Conservation (phyloP, 495 filamentous ascomycete genomes). For the Poronia punctata region DNA sequence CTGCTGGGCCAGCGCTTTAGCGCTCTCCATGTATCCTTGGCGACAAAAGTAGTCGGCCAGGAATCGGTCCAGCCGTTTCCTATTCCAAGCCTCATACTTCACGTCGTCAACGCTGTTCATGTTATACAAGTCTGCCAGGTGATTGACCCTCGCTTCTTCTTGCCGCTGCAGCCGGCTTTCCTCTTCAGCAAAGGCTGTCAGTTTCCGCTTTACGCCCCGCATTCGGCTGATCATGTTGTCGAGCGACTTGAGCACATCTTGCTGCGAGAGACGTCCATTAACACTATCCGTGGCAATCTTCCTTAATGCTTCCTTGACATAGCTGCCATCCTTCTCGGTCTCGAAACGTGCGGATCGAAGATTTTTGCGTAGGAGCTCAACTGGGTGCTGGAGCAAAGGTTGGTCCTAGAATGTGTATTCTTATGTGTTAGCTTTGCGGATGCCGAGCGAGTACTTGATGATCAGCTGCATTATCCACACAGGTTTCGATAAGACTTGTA, state of each 20-base stretch:
- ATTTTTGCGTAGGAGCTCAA: conserved; percentile 86
- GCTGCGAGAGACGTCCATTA: conserved; percentile 49
- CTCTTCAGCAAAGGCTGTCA: conserved; percentile 67
- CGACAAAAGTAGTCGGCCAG: conserved; percentile 86
- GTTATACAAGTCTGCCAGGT: conserved; percentile 69
- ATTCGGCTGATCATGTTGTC: conserved; percentile 79
- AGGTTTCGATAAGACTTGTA: too few species aligned
- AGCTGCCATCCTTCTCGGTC: conserved; percentile 70
- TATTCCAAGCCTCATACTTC: conserved; percentile 88
- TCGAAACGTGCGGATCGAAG: conserved; percentile 80
- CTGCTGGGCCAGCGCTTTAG: conserved; percentile 61
- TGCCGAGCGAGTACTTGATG: too few species aligned
- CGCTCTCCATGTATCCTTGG: conserved; percentile 74
- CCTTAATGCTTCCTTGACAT: conserved; percentile 62
- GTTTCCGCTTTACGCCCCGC: conserved; percentile 80
- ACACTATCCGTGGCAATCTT: conserved; percentile 61
- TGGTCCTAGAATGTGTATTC: conserved; percentile 91
- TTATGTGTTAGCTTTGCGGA: too few species aligned
- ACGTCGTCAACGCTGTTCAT: conserved; percentile 84
- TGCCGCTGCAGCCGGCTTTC: conserved; percentile 67
- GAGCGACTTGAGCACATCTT: conserved; percentile 66
- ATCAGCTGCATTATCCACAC: too few species aligned
- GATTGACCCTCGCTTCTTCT: conserved; percentile 65
- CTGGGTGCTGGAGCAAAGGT: conserved; percentile 84
- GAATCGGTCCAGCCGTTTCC: conserved; percentile 70